Conservation (phyloP, 2,329 filamentous ascomycete species). For the Knufia fluminis region DNA sequence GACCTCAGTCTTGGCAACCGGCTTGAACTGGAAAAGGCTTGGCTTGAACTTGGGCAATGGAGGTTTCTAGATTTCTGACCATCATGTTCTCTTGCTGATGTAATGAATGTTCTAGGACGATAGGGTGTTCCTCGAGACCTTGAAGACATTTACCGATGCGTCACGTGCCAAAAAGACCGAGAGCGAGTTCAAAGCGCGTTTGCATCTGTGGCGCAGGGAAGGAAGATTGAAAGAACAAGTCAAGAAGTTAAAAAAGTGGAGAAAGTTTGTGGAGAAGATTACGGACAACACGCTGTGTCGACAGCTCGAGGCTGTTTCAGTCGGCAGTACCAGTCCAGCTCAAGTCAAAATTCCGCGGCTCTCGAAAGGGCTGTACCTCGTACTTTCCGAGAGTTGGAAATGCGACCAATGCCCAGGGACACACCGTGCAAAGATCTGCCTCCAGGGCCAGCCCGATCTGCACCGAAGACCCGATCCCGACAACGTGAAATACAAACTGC, state of each 20-base stretch:
- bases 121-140: not conserved
- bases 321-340: not conserved
- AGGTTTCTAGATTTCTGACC: too few relatives aligned
- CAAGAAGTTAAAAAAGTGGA: not conserved
- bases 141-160: not conserved
- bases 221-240: not conserved
- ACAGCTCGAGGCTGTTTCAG: not conserved
- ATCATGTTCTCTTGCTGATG: not conserved
- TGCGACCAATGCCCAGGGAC: not conserved
- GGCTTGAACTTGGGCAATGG: too few relatives aligned
- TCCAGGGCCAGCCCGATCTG: not conserved
- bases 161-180: not conserved
- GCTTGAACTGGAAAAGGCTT: too few relatives aligned
- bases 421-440: not conserved
- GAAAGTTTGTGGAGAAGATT: not conserved
- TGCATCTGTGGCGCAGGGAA: not conserved
- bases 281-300: not conserved
- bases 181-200: not conserved
- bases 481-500: not conserved
- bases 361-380: not conserved
- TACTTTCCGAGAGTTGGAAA: not conserved
- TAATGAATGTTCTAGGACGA: not conserved
- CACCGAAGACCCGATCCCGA: not conserved
- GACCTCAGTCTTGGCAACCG: too few relatives aligned
- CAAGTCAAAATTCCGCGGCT: not conserved